phyloP scores from a whole-genome alignment of 768 basidiomycete species.

The Phaeotremella fagi region DNA sequence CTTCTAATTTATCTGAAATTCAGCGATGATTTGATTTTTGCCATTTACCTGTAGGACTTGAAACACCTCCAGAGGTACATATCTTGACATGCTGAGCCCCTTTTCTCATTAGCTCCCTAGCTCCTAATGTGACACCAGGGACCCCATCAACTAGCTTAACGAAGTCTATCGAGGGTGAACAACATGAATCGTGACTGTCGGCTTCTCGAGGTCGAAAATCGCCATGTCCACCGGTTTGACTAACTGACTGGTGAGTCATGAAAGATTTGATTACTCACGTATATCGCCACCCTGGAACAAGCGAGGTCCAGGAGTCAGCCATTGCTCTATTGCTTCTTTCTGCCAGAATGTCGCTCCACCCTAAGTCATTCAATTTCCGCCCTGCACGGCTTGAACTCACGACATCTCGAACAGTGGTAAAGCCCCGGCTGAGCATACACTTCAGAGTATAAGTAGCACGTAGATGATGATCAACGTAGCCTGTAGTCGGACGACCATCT shows the following conservation, averaged over 20 bases:
- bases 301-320: constrained; percentile 10
- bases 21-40: background rate
- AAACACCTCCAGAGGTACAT: constrained; percentile 9
- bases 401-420: constrained; percentile 50
- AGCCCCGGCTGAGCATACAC: constrained; percentile 51
- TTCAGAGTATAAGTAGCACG: constrained; percentile 50
- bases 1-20: constrained; percentile 31
- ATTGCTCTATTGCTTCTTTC: constrained; percentile 3
- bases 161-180: constrained; percentile 50
- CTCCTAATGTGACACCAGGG: constrained; percentile 49
- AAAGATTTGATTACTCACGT: background rate
- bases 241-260: constrained; percentile 40
- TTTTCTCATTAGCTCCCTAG: constrained; percentile 49
- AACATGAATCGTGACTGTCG: constrained; percentile 33
- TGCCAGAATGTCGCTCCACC: background rate
- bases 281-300: constrained; percentile 49
- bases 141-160: constrained; percentile 49
- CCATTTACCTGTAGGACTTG: background rate
- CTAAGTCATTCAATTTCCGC: background rate
- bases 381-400: too few relatives aligned
- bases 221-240: constrained; percentile 52
- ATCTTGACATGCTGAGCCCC: constrained; percentile 53
- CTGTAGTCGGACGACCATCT: background rate
- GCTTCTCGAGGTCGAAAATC: constrained; percentile 44
- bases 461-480: constrained; percentile 19